Conservation (phyloP, 805 yeast species). For the Metschnikowia sp. region DNA sequence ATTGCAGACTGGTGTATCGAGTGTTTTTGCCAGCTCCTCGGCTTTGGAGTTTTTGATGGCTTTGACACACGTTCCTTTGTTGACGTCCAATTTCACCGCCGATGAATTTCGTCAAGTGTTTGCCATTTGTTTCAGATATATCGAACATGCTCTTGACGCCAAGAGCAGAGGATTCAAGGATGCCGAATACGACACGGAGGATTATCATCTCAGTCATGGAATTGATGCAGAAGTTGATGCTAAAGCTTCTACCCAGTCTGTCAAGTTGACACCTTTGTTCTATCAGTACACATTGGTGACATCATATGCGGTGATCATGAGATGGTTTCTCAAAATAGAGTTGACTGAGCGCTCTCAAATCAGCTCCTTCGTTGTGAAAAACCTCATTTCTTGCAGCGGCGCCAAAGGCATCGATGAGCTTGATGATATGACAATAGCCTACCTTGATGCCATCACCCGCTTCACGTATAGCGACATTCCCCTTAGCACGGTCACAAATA, state of each 20-base stretch:
- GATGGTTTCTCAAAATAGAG: constrained; percentile 68
- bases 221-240: constrained; percentile 51
- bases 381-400: constrained; percentile 39
- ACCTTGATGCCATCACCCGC: constrained; percentile 63
- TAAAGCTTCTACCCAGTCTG: constrained; percentile 49
- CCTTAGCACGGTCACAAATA: constrained; percentile 36
- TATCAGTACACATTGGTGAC: constrained; percentile 59
- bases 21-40: constrained; percentile 65
- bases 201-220: constrained; percentile 26
- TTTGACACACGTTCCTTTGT: constrained; percentile 59
- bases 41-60: constrained; percentile 72
- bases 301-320: constrained; percentile 65
- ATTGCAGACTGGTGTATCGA: constrained; percentile 71
- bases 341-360: constrained; percentile 55
- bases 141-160: constrained; percentile 64
- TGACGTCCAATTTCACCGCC: constrained; percentile 67
- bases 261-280: constrained; percentile 46
- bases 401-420: constrained; percentile 22
- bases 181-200: neutral
- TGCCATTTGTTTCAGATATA: constrained; percentile 77
- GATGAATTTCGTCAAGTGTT: constrained; percentile 79
- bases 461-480: constrained; percentile 65
- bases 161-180: constrained; percentile 22
- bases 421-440: constrained; percentile 58
- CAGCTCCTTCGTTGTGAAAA: constrained; percentile 60